Base-by-base conservation (phyloP, 352 stramenopile species). In the Globisporangium abappressorium region DNA sequence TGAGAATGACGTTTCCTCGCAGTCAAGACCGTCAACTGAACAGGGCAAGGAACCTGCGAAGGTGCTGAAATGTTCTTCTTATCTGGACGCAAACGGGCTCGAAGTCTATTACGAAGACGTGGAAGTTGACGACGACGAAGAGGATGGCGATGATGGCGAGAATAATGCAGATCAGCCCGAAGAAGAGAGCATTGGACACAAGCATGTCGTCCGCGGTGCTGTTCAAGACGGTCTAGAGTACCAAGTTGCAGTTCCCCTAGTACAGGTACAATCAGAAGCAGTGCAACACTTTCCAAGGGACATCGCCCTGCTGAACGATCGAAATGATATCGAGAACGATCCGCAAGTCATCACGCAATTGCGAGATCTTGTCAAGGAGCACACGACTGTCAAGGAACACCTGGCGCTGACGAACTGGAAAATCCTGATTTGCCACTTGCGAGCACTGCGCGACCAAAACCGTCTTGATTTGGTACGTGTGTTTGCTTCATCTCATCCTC, bases 281-380 rank as follows among this genome's bases (percentile, higher is more conserved):
- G 18, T 20, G n/a, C 55, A 60, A 30, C 55, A 60, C 2, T 7
- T 43, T 7, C 18, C 55, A 20, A 43, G 6, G 18, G 18, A 41
- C 18, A 28, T 38, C 8, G 8, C 18, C 3, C 22, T 66, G 14
- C 22, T 59, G 7, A 56, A 15, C 34, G 51, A 55, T 5, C 59
- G 34, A 63, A 54, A 36, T 22, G 59, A 72, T 26, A 76, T 75
- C n/a, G 62, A 74, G 8, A 70, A 66, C 7, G 79, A 89, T 20
- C 79, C 81, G 0, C 65, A 84, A 26, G 71, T 86, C n/a, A 81
- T 91, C 53, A 53, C 58, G 0, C 78, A 89, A 30, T 68, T 91
- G 8, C 75, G 75, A n/a, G 61, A 66, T 9, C 64, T 91, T 24
- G 71, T 89, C 20, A 77, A 79, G 20, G 55, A 79, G 30, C 80